A percentile compares a stretch with the other conserved stretches of the same genome.
Conservation (phyloP, 164 flowering plant species). For the grape (Vitis vinifera) region DNA sequence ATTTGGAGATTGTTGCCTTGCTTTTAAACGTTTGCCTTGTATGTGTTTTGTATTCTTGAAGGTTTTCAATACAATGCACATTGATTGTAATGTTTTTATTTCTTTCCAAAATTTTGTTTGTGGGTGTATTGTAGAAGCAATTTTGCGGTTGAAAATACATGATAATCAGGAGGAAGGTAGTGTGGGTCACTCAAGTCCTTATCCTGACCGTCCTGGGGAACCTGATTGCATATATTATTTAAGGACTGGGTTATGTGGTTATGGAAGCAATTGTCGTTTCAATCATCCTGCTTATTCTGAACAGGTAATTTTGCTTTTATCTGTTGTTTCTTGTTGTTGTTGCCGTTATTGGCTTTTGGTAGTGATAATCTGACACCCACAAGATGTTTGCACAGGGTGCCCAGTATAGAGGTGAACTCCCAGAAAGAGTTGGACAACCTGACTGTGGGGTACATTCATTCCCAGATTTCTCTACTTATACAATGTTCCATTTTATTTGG, state of each 20-base stretch:
- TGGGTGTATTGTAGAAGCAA: constrained; percentile 36
- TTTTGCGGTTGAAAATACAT: constrained; percentile 44
- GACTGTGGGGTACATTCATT: constrained; percentile 64
- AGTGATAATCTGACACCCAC: background rate
- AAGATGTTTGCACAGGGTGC: constrained; percentile 31
- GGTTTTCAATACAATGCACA: constrained; percentile 3
- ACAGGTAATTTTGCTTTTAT: constrained; percentile 31
- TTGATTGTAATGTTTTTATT: background rate
- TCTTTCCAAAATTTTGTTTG: background rate
- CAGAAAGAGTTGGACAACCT: constrained; percentile 78
- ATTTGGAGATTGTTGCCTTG: no score
- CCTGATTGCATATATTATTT: constrained; percentile 65
- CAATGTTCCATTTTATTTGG: background rate
- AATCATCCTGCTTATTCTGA: constrained; percentile 56
- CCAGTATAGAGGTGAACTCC: constrained; percentile 54
- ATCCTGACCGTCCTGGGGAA: constrained; percentile 73
- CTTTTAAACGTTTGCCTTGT: no score
- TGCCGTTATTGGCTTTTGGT: background rate
- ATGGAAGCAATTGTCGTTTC: constrained; percentile 61
- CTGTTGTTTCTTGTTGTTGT: background rate
- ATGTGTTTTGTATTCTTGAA: background rate
- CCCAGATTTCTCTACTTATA: background rate
- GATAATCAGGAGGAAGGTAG: constrained; percentile 36
- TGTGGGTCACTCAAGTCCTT: constrained; percentile 24
- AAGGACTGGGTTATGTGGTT: constrained; percentile 72